A percentile compares a stretch with the other conserved stretches of the same genome.
These are phyloP conservation scores for Chlamydomonas sp. DNA, from an alignment of 139 green algal species.

Conservation along the genomic window DNA sequence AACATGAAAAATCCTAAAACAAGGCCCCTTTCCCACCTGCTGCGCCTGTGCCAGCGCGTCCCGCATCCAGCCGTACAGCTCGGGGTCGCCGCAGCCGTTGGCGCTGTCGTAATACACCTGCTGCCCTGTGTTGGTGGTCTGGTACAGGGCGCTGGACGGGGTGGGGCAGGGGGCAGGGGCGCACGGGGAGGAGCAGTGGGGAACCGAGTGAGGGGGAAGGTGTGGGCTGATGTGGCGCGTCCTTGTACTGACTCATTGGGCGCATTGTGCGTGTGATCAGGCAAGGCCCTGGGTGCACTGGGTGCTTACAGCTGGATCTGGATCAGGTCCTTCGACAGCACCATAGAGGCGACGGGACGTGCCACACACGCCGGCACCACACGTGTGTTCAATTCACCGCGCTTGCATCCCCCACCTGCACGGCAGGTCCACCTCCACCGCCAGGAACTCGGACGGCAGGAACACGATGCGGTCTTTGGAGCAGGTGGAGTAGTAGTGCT, in stretches of 20 bases:
- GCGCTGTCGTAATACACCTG: neutral
- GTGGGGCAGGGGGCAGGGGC: neutral
- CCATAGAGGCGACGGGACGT: neutral
- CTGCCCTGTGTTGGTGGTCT: neutral
- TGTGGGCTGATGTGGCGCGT: no score
- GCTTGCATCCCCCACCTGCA: neutral
- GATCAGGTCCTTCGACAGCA: neutral
- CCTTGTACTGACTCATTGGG: no score
- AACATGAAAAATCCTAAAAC: neutral
- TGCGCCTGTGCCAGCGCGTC: neutral
- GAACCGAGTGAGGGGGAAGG: no score
- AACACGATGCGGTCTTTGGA: neutral
- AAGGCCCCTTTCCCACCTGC: neutral
- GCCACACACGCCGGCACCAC: no score
- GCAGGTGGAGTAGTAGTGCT: slow-evolving; percentile 12
- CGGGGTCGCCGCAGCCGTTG: neutral
- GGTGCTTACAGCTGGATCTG: no score
- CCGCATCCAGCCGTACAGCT: neutral
- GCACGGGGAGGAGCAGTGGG: no score
- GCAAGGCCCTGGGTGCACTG: no score
- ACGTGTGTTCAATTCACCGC: neutral
- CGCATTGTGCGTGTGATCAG: no score
- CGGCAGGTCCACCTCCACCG: neutral
- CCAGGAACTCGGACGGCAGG: neutral
- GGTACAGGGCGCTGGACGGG: neutral